These are phyloP conservation scores for Cyphellophora europaea DNA, from an alignment of 2,329 filamentous ascomycete species.

Conservation along the genomic window DNA sequence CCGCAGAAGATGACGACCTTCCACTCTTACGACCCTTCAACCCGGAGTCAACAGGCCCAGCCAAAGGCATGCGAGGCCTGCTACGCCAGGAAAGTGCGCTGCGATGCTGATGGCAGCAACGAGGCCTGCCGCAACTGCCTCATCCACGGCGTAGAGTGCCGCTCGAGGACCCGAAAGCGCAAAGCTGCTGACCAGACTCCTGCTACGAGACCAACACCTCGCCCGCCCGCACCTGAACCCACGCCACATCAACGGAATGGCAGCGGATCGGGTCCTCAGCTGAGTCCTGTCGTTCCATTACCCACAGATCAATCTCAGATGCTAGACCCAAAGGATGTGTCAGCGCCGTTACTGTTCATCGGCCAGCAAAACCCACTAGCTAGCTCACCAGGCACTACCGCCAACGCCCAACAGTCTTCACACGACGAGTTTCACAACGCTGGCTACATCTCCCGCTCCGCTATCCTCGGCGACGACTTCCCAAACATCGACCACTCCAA, in stretches of 20 bases:
- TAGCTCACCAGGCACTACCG: slow-evolving; percentile 3
- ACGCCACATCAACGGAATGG: too few relatives aligned
- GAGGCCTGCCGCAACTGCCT: slow-evolving; percentile 5
- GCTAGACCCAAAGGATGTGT: neutral
- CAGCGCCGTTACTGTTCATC: slow-evolving; percentile 6
- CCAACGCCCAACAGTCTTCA: slow-evolving; percentile 4
- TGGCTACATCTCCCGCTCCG: slow-evolving; percentile 7
- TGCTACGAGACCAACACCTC: slow-evolving; percentile 2
- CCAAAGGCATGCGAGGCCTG: slow-evolving; percentile 6
- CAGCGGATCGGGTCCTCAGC: too few relatives aligned
- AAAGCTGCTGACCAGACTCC: slow-evolving; percentile 2
- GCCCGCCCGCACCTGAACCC: neutral
- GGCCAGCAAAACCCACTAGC: slow-evolving; percentile 2
- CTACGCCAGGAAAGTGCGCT: slow-evolving; percentile 7
- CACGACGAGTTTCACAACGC: slow-evolving; percentile 11
- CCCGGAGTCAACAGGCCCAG: slow-evolving; percentile 2
- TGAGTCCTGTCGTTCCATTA: too few relatives aligned
- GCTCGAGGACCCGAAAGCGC: slow-evolving; percentile 1
- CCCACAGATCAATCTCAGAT: too few relatives aligned
- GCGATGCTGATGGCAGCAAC: slow-evolving; percentile 1
- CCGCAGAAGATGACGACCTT: slow-evolving; percentile 8
- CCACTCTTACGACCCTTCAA: slow-evolving; percentile 5
- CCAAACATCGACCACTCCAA: slow-evolving; percentile 10
- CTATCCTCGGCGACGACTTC: slow-evolving; percentile 10
- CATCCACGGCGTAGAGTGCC: slow-evolving; percentile 4